phyloP scores from a whole-genome alignment of 2,329 filamentous ascomycete genomes.

The Cordyceps javanica region DNA sequence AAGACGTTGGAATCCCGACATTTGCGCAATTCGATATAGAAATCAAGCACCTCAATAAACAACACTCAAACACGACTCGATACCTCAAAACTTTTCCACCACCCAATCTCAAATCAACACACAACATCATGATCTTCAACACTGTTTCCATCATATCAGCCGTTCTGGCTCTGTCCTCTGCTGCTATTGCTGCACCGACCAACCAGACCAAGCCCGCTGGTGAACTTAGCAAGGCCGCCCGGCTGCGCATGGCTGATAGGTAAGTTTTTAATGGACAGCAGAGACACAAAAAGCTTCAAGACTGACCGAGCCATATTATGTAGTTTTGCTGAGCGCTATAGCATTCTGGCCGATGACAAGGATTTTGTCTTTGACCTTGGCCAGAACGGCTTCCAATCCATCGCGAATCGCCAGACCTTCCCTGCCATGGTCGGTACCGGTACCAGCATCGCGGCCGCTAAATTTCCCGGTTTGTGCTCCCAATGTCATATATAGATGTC shows the following conservation, averaged over 20 bases:
- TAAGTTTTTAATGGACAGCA: conserved; percentile 18
- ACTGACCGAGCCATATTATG: conserved; percentile 12
- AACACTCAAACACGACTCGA: background rate
- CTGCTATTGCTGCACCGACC: conserved; percentile 9
- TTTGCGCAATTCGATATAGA: background rate
- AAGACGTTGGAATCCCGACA: background rate
- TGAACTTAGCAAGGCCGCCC: conserved; percentile 28
- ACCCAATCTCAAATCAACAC: background rate
- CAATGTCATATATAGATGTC: no score
- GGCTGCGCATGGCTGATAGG: conserved; percentile 35
- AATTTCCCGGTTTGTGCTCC: conserved; percentile 37
- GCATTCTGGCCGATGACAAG: conserved; percentile 35
- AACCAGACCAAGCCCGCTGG: conserved; percentile 6
- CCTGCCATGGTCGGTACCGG: conserved; percentile 49
- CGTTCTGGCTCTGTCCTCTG: conserved; percentile 30
- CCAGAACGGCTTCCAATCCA: conserved; percentile 40
- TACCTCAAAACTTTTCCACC: background rate
- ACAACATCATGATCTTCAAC: conserved; percentile 30
- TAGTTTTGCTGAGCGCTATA: conserved; percentile 37
- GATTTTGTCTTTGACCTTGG: conserved; percentile 47
- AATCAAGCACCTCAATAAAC: background rate
- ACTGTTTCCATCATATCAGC: conserved; percentile 27
- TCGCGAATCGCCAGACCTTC: conserved; percentile 49
- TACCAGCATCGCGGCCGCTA: conserved; percentile 45
- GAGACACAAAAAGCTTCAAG: background rate